Evolutionary conservation across 1,284 basidiomycete species (phyloP).

Genomic region (Papiliotrema laurentii): DNA sequence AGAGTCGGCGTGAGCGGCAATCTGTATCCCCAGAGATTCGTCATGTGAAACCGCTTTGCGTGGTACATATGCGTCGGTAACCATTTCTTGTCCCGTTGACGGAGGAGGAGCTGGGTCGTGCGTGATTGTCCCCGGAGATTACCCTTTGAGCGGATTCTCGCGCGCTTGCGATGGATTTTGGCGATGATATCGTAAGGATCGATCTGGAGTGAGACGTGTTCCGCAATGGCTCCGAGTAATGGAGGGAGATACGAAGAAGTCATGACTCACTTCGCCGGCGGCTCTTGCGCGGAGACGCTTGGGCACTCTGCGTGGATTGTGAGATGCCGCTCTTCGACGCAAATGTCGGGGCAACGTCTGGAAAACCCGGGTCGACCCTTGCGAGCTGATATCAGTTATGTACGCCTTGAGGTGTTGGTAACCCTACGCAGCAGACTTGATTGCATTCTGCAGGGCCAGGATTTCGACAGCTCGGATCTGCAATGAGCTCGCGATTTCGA

Average conservation of each 20-base stretch:
- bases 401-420: neutral
- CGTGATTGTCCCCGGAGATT: constrained; percentile 28
- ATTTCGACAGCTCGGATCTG: constrained; percentile 63
- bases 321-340: constrained; percentile 82
- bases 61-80: constrained; percentile 92
- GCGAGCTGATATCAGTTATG: constrained; percentile 25
- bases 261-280: constrained; percentile 63
- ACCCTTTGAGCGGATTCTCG: constrained; percentile 30
- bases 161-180: constrained; percentile 50
- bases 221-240: neutral
- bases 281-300: constrained; percentile 71
- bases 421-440: constrained; percentile 67
- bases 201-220: constrained; percentile 56
- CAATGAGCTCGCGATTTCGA: neutral
- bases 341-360: constrained; percentile 85
- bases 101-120: constrained; percentile 29
- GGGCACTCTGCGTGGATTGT: constrained; percentile 86
- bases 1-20: constrained; percentile 81
- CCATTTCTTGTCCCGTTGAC: constrained; percentile 66
- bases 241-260: neutral
- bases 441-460: constrained; percentile 75
- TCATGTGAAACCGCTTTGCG: constrained; percentile 89
- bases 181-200: constrained; percentile 63
- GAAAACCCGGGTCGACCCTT: constrained; percentile 75
- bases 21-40: constrained; percentile 80